Percentiles rank a stretch among this genome's conserved stretches.
phyloP scores from a whole-genome alignment of 192 early-diverging fungal species.

The Linnemannia exigua region DNA sequence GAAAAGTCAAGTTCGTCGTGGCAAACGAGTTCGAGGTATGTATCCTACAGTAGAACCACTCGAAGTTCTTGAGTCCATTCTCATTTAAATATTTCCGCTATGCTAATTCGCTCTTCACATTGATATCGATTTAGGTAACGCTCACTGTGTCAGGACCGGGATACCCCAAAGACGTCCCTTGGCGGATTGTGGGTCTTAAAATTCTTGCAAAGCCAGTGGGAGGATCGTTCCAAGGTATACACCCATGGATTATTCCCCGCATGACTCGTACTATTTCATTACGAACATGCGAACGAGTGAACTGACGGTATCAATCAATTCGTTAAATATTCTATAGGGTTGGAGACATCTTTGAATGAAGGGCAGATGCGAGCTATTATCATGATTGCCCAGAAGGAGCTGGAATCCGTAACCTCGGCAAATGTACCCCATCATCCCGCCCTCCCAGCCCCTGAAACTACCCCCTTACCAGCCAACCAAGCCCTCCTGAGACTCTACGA shows the following conservation, averaged over 20 bases:
- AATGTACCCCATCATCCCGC: background rate
- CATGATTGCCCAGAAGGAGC: constrained; percentile 61
- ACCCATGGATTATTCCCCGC: background rate
- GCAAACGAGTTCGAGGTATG: constrained; percentile 78
- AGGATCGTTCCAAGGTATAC: constrained; percentile 57
- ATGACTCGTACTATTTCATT: background rate
- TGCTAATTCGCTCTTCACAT: background rate
- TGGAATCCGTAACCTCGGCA: constrained; percentile 39
- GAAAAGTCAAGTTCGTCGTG: constrained; percentile 81
- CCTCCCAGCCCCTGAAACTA: constrained; percentile 5
- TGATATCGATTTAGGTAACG: constrained; percentile 69
- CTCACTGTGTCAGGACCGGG: constrained; percentile 79
- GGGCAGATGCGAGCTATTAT: constrained; percentile 64
- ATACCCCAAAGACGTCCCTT: constrained; percentile 62
- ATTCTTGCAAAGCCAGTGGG: constrained; percentile 73
- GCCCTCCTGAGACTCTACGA: constrained; percentile 82
- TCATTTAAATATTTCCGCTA: no score
- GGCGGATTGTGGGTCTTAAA: constrained; percentile 80
- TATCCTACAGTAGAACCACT: background rate
- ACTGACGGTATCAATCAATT: background rate
- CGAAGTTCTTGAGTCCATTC: background rate
- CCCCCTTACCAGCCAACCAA: constrained; percentile 52
- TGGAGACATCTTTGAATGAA: constrained; percentile 69
- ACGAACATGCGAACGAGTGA: background rate
- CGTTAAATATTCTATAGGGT: constrained; percentile 34